Base-by-base conservation (phyloP, 495 filamentous ascomycete species). In the Saxophila tyrrhenica region DNA sequence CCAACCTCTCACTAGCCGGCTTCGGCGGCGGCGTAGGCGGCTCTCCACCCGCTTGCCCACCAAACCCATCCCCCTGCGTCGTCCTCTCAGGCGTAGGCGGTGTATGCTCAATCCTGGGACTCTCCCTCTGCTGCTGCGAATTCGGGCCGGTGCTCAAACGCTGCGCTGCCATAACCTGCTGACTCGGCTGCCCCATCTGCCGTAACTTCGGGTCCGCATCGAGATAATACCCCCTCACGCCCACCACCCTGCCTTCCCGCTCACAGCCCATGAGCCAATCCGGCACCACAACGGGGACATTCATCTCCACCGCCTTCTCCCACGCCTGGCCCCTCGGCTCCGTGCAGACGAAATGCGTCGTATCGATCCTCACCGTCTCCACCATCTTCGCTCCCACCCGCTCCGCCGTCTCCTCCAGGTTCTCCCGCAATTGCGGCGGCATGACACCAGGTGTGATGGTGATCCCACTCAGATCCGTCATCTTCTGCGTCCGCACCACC, bases 221-320 rank as follows among this genome's bases (percentile, higher is more conserved):
- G 5, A 99, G 74, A 68, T 99, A 99, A 67, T 95, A 99, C 53
- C 86, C 87, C 51, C 94, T 81, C 25, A 97, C 94, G 39, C 91
- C 89, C 17, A 95, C 84, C 60, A 99, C 94, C 44, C 88, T 82
- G 10, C 94, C 94, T 67, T 89, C 89, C 22, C 84, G 73, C 72
- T 99, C 92, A 66, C 92, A 99, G 11, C 86, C 89, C 54, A 91
- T 83, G 20, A 99, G 78, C 92, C 92, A 99, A 67, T 97, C 94
- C 19, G 94, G 94, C 56, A 89, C 76, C n/a, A 99, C 94, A 11
- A 97, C 87, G 7, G 92, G 92, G 45, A 99, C 94, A 70, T 97
- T 99, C 82, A 92, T 92, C 72, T 96, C 91, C 39, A 88, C 82
- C 15, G 94, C 92, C 67, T 87, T 89, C 70, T 97, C 94, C 94